Evolutionary conservation across 169 alveolate species (phyloP).

Genomic region (Cytauxzoon felis): DNA sequence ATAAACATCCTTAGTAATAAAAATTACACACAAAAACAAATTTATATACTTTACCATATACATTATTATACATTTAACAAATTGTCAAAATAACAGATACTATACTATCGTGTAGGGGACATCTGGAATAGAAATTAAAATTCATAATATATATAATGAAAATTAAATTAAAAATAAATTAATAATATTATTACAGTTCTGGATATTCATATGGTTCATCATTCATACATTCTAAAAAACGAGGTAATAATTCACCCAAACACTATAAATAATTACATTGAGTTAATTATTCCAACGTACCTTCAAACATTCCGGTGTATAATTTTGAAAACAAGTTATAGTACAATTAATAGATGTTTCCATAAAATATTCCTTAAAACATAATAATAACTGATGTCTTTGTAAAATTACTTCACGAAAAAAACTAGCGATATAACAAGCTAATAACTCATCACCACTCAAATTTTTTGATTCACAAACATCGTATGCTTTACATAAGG

Average conservation of each 20-base stretch:
- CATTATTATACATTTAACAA: no score
- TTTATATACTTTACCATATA: no score
- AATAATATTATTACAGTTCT: neutral
- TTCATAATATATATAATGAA: neutral
- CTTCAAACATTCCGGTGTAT: slow-evolving; percentile 38
- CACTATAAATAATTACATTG: slow-evolving; percentile 10
- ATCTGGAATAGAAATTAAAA: neutral
- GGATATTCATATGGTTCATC: slow-evolving; percentile 2
- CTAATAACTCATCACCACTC: neutral
- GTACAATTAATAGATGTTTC: slow-evolving; percentile 7
- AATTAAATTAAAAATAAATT: neutral
- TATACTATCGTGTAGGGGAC: no score
- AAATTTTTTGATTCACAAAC: slow-evolving; percentile 12
- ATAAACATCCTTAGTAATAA: neutral
- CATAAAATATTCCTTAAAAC: slow-evolving; percentile 18
- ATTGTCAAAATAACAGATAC: no score
- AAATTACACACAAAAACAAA: no score
- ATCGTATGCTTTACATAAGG: slow-evolving; percentile 13
- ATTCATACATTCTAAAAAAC: slow-evolving; percentile 5
- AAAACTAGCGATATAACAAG: slow-evolving; percentile 26
- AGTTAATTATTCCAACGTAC: neutral
- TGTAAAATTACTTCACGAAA: slow-evolving; percentile 14
- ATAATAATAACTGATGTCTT: slow-evolving; percentile 25
- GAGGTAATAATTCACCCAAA: slow-evolving; percentile 36
- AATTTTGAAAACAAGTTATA: slow-evolving; percentile 17